phyloP scores from a whole-genome alignment of 306 rosid genomes.

The Sophora flavescens region DNA sequence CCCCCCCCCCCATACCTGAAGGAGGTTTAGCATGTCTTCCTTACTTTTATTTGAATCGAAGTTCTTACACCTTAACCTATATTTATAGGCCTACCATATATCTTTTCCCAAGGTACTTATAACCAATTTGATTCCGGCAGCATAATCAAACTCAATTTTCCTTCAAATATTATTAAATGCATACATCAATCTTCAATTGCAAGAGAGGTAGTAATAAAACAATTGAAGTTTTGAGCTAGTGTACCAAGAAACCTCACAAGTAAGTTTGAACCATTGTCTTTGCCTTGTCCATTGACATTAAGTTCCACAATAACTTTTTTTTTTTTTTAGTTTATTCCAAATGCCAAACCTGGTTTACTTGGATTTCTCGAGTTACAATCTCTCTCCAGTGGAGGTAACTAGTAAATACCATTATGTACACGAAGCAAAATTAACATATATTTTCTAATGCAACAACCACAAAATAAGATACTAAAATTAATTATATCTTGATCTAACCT shows the following conservation, averaged over 20 bases:
- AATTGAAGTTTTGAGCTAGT: background rate
- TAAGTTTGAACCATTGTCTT: background rate
- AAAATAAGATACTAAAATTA: too few relatives aligned
- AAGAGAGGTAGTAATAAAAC: background rate
- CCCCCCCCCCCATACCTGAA: background rate
- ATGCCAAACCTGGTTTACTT: slow-evolving; percentile 5
- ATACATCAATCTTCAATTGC: background rate
- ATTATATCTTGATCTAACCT: too few relatives aligned
- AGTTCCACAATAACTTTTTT: slow-evolving; percentile 6
- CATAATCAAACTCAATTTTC: background rate
- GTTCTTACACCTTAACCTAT: background rate
- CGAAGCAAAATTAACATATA: too few relatives aligned
- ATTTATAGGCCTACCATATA: background rate
- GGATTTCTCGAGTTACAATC: background rate
- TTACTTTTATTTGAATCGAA: slow-evolving; percentile 6
- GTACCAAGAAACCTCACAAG: slow-evolving; percentile 18
- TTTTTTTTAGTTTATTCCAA: background rate
- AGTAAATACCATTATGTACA: too few relatives aligned
- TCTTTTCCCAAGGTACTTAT: background rate
- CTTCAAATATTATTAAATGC: background rate
- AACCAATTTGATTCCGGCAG: background rate
- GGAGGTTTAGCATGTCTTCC: background rate
- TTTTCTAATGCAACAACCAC: too few relatives aligned
- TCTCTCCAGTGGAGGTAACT: background rate
- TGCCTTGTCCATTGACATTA: background rate